Evolutionary conservation across 2,329 filamentous ascomycete species (phyloP).

Genomic region (Lasiodiplodia gonubiensis): DNA sequence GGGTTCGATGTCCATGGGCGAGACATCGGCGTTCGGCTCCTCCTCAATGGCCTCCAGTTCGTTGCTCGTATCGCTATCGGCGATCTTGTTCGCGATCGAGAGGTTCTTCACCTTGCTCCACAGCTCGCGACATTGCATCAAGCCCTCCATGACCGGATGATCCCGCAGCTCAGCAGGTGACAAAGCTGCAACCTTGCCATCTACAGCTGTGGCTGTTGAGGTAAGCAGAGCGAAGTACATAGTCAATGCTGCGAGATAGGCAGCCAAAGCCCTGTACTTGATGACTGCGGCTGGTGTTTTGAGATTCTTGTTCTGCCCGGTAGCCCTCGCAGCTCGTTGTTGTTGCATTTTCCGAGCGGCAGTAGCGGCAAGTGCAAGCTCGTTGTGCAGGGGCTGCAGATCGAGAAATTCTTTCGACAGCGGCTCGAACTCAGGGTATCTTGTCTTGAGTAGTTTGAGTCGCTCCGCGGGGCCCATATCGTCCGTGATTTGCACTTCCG

Average conservation of each 20-base stretch:
- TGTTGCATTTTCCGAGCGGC: constrained; percentile 56
- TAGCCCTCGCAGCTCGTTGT: constrained; percentile 18
- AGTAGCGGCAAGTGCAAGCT: constrained; percentile 64
- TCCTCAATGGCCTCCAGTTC: constrained; percentile 46
- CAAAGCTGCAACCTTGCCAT: constrained; percentile 63
- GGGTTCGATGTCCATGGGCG: constrained; percentile 35
- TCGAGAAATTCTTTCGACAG: constrained; percentile 78
- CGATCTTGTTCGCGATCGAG: constrained; percentile 56
- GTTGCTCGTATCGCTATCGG: constrained; percentile 39
- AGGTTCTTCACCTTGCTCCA: constrained; percentile 78
- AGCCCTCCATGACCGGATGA: constrained; percentile 86
- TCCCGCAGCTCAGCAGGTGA: constrained; percentile 82
- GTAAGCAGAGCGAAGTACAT: constrained; percentile 97
- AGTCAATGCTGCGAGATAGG: constrained; percentile 83
- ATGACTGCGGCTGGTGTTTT: constrained; percentile 52
- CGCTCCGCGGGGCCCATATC: constrained; percentile 78
- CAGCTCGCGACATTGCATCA: constrained; percentile 78
- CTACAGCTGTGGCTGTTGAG: constrained; percentile 67
- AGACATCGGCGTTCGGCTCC: constrained; percentile 31
- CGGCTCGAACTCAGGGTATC: constrained; percentile 92
- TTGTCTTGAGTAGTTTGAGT: constrained; percentile 73
- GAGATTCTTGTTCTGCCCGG: constrained; percentile 34
- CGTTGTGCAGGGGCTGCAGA: constrained; percentile 67
- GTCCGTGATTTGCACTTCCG: constrained; percentile 79
- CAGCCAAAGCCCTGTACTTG: constrained; percentile 80